Evolutionary conservation across 2,329 filamentous ascomycete species (phyloP), one percentile per base, ranked within the genome.

Genomic region (Thielaviopsis ethacetica): DNA sequence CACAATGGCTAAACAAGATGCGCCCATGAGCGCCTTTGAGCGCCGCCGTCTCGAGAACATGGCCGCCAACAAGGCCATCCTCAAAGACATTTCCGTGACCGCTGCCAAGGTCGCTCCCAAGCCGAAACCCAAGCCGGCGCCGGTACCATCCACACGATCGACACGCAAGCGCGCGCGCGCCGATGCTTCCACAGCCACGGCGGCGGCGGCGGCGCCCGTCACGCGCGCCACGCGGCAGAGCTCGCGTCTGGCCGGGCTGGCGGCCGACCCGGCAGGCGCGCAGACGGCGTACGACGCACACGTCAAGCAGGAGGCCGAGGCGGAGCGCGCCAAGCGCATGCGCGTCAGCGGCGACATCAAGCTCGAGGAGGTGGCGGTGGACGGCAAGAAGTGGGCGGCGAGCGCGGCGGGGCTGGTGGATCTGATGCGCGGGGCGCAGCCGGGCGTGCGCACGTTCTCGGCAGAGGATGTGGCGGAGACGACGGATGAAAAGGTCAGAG

Each of bases 21-120:
- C 65, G 68, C 73, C 30, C 41, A 74, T 94, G 65, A 94, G 87
- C 70, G 88, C 89, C 47, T 96, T 95, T 70, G 91, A 95, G 75
- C 83, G 84, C 65, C 83, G 88, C 64, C 80, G 91, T 0, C 80
- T 88, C 17, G 88, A 90, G 62, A 95, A 95, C 64, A 94, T 95
- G 49, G 88, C 85, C 0, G 84, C 87, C 58, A 93, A 94, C 65
- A 85, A 91, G 70, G 88, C 85, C 0, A 68, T 95, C 0, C 72
- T 96, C 0, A 86, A 86, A 61, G 85, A 90, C 61, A 79, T 95
- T 1, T 84, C 86, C 1, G 81, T 82, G 1, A 79, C 85, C 0
- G 83, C 88, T 22, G 74, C 86, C 12, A 86, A 84, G 1, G 75
- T 80, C 0, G 80, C 80, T 59, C 44, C 56, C 21, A 57, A 56